A percentile compares a stretch with the other conserved stretches of the same genome.
Conservation (phyloP, 352 stramenopile genomes). For the Pythium chondricola region DNA sequence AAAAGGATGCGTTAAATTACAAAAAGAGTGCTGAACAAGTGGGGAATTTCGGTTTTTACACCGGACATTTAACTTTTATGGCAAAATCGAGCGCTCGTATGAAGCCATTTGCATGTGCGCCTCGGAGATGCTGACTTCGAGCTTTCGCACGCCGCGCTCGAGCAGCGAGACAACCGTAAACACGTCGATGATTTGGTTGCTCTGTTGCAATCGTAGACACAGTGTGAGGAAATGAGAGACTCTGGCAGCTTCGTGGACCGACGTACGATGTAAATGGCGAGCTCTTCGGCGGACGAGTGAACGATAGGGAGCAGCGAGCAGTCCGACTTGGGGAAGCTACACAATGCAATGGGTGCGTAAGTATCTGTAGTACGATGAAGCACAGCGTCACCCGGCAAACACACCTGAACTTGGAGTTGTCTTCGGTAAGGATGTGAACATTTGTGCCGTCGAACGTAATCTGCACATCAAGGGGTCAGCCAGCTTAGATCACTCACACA, state of each 20-base stretch:
- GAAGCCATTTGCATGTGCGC: constrained; percentile 86
- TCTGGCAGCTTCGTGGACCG: background rate
- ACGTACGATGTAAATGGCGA: constrained; percentile 92
- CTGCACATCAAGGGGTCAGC: constrained; percentile 20
- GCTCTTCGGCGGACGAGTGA: constrained; percentile 96
- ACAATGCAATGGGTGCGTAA: background rate
- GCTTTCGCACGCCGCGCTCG: constrained; percentile 74
- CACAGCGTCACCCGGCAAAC: background rate
- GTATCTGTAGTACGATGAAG: background rate
- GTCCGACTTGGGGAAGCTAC: constrained; percentile 90
- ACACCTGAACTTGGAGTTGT: constrained; percentile 90
- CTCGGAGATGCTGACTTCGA: constrained; percentile 94
- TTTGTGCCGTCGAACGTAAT: constrained; percentile 83
- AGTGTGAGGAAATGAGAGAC: background rate
- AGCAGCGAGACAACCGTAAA: constrained; percentile 76
- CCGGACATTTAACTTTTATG: too few species aligned
- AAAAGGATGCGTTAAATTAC: too few species aligned
- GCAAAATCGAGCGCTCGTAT: constrained; percentile 68
- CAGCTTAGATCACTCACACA: background rate
- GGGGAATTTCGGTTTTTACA: too few species aligned
- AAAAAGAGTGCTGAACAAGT: too few species aligned
- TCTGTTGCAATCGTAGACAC: constrained; percentile 27
- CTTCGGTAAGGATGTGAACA: constrained; percentile 91
- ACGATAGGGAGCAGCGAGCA: constrained; percentile 95
- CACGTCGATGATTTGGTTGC: constrained; percentile 80